phyloP scores from a whole-genome alignment of 768 basidiomycete species.

The Panaeolus papilionaceus region DNA sequence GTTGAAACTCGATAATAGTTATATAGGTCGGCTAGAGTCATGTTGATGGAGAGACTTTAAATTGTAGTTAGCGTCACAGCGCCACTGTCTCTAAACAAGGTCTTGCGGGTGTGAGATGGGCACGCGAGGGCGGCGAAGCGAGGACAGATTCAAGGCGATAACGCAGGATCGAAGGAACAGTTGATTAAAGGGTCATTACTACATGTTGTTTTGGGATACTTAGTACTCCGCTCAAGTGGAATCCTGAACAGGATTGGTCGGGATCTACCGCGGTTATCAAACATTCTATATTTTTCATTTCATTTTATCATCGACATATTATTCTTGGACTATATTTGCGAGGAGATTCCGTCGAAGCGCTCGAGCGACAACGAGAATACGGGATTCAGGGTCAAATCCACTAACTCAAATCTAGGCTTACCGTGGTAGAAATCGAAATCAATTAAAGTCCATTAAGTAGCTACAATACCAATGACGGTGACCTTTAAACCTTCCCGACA shows the following conservation, averaged over 20 bases:
- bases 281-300: constrained; percentile 4
- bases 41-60: constrained; percentile 30
- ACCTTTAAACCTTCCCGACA: neutral
- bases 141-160: constrained; percentile 27
- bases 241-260: constrained; percentile 29
- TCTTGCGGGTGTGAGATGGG: constrained; percentile 28
- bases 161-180: constrained; percentile 27
- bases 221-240: constrained; percentile 21
- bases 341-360: constrained; percentile 27
- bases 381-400: constrained; percentile 27
- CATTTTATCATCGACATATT: neutral
- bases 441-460: neutral
- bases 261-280: constrained; percentile 29
- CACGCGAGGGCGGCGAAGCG: constrained; percentile 26
- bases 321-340: neutral
- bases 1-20: constrained; percentile 28
- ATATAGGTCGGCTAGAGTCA: constrained; percentile 34
- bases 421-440: constrained; percentile 4
- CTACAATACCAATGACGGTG: neutral
- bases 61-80: constrained; percentile 28
- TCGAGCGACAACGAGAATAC: constrained; percentile 19
- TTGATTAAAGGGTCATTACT: constrained; percentile 29
- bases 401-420: neutral
- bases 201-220: constrained; percentile 21
- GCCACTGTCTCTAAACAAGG: constrained; percentile 21